Evolutionary conservation across 2,329 filamentous ascomycete species (phyloP).

Genomic region (Penicillium sp.): DNA sequence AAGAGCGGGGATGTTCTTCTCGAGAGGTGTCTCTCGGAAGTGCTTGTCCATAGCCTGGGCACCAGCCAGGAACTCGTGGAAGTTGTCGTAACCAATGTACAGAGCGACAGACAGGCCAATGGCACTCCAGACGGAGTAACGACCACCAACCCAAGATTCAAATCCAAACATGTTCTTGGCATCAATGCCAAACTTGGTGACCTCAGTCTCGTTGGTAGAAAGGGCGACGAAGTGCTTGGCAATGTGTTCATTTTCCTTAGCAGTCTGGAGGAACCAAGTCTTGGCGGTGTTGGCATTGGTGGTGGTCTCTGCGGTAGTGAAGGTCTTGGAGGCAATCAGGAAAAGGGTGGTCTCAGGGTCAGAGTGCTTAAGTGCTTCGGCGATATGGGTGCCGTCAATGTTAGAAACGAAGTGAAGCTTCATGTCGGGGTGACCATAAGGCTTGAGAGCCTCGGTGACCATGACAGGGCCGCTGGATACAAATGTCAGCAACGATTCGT

Average conservation of each 20-base stretch:
- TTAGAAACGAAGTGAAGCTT: conserved; percentile 98
- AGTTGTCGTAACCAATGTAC: conserved; percentile 97
- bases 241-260: conserved; percentile 71
- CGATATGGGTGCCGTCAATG: conserved; percentile 97
- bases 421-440: conserved; percentile 81
- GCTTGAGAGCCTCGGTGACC: conserved; percentile 96
- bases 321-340: conserved; percentile 97
- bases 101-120: conserved; percentile 92
- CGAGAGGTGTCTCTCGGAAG: conserved; percentile 85
- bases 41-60: conserved; percentile 98
- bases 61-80: conserved; percentile 90
- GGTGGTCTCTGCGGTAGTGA: conserved; percentile 94
- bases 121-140: conserved; percentile 98
- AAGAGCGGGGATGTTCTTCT: conserved; percentile 91
- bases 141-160: conserved; percentile 95
- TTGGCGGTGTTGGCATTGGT: conserved; percentile 98
- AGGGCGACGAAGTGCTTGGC: conserved; percentile 99
- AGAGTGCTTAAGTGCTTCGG: conserved; percentile 82
- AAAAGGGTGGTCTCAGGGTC: conserved; percentile 98
- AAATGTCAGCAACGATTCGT: conserved; percentile 20
- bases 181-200: conserved; percentile 98
- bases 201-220: conserved; percentile 91
- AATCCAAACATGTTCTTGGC: conserved; percentile 99
- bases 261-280: conserved; percentile 87
- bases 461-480: conserved; percentile 81